Evolutionary conservation across 208 protist species (phyloP).

Genomic region (Naegleria fowleri): DNA sequence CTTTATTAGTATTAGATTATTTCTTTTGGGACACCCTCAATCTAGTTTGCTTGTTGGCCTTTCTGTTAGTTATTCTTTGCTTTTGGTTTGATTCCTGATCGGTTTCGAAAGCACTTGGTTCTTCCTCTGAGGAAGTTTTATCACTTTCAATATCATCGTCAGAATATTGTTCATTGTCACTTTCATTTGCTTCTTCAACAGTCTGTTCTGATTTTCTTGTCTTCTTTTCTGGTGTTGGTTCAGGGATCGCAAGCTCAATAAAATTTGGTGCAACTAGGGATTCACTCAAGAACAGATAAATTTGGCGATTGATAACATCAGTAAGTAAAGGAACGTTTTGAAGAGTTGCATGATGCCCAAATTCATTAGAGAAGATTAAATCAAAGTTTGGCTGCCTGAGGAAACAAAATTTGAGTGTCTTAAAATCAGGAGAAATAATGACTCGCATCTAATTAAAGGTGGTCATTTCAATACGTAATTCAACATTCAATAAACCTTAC

Average conservation of each 20-base stretch:
- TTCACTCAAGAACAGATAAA: neutral
- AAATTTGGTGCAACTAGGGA: neutral
- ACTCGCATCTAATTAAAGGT: neutral
- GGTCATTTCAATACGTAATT: neutral
- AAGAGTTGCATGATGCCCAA: neutral
- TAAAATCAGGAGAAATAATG: neutral
- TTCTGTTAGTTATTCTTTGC: neutral
- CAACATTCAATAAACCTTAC: neutral
- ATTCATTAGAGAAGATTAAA: slow-evolving; percentile 9
- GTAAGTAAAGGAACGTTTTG: neutral
- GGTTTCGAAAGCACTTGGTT: neutral
- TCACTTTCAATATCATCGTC: neutral
- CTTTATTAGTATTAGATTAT: neutral
- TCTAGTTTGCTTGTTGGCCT: neutral
- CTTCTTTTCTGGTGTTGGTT: neutral
- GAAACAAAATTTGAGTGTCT: neutral
- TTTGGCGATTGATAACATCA: neutral
- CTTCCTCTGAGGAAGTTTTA: neutral
- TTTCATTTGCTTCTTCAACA: neutral
- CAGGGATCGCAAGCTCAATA: neutral
- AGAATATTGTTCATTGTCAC: neutral
- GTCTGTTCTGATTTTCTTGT: neutral
- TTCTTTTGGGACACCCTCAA: neutral
- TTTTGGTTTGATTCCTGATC: neutral
- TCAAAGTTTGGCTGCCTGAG: slow-evolving; percentile 7